Evolutionary conservation across 2,329 filamentous ascomycete species (phyloP).

Genomic region (Scolecobasidium constrictum): DNA sequence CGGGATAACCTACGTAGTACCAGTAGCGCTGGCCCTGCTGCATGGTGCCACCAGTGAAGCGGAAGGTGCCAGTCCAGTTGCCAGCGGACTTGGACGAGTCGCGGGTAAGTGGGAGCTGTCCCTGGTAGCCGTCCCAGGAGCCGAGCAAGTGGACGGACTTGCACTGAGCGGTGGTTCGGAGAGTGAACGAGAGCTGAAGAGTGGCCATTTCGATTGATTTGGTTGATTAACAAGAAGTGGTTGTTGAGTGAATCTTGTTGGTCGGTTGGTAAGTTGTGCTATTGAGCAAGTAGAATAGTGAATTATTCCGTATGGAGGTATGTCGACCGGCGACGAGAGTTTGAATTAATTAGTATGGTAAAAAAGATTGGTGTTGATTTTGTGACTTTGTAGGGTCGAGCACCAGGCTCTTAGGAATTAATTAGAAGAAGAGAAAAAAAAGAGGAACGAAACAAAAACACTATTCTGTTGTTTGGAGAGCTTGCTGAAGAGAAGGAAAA

Average conservation of each 20-base stretch:
- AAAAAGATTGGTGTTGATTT: slow-evolving; percentile 11
- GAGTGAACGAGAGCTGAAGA: slow-evolving; percentile 88
- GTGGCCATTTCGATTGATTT: slow-evolving; percentile 59
- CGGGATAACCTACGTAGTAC: slow-evolving; percentile 65
- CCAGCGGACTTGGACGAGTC: slow-evolving; percentile 72
- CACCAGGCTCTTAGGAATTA: slow-evolving; percentile 36
- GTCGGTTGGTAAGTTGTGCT: slow-evolving; percentile 10
- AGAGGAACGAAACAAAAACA: slow-evolving; percentile 33
- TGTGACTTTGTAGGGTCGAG: slow-evolving; percentile 17
- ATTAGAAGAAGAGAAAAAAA: slow-evolving; percentile 29
- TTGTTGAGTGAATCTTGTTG: slow-evolving; percentile 11
- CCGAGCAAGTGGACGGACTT: slow-evolving; percentile 96
- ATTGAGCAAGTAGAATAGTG: slow-evolving; percentile 36
- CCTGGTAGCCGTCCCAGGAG: slow-evolving; percentile 95
- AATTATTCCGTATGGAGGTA: slow-evolving; percentile 26
- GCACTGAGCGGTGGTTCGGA: slow-evolving; percentile 90
- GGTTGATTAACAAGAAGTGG: slow-evolving; percentile 13
- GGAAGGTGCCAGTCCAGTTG: slow-evolving; percentile 92
- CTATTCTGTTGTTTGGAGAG: slow-evolving; percentile 37
- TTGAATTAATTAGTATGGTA: slow-evolving; percentile 14
- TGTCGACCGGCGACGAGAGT: slow-evolving; percentile 31
- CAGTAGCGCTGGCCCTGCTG: slow-evolving; percentile 90
- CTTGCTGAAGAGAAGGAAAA: slow-evolving; percentile 36
- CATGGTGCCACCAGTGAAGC: slow-evolving; percentile 80
- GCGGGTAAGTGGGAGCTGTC: slow-evolving; percentile 88